A percentile compares a stretch with the other conserved stretches of the same genome.
Evolutionary conservation across 2,329 filamentous ascomycete species (phyloP).

Genomic region (Hypoxylon sp.): DNA sequence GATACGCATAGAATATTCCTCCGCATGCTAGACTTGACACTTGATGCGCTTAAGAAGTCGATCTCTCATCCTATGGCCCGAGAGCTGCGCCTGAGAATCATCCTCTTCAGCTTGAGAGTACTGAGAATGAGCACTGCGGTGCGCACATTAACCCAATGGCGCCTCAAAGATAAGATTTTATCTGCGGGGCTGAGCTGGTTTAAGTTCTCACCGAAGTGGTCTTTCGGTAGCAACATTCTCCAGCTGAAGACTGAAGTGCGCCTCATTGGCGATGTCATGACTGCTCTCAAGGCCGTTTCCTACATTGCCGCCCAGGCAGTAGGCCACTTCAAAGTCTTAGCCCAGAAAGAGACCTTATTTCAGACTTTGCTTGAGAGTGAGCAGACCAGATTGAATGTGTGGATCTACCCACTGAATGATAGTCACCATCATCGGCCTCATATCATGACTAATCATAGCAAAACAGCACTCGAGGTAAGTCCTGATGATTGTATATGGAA

Average conservation of each 20-base stretch:
- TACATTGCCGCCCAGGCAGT: slow-evolving; percentile 66
- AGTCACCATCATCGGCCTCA: slow-evolving; percentile 56
- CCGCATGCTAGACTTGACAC: slow-evolving; percentile 81
- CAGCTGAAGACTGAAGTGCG: slow-evolving; percentile 94
- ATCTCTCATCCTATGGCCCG: slow-evolving; percentile 86
- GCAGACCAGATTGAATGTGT: slow-evolving; percentile 83
- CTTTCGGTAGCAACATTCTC: slow-evolving; percentile 91
- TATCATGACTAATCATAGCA: slow-evolving; percentile 56
- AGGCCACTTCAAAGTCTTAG: slow-evolving; percentile 72
- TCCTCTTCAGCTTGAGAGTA: slow-evolving; percentile 84
- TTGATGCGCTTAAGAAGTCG: slow-evolving; percentile 77
- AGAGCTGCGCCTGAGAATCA: slow-evolving; percentile 90
- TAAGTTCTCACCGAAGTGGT: slow-evolving; percentile 84
- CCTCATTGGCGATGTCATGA: slow-evolving; percentile 79
- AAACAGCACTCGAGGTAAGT: slow-evolving; percentile 56
- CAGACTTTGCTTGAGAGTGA: slow-evolving; percentile 86
- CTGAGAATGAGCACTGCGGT: slow-evolving; percentile 78
- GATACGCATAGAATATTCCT: slow-evolving; percentile 86
- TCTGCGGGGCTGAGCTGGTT: slow-evolving; percentile 94
- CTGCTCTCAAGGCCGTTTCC: slow-evolving; percentile 72
- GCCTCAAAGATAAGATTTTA: slow-evolving; percentile 88
- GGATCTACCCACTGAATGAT: slow-evolving; percentile 84
- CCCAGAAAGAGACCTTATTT: slow-evolving; percentile 86
- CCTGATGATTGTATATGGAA: slow-evolving; percentile 3
- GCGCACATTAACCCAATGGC: slow-evolving; percentile 75